Evolutionary conservation across 1,284 basidiomycete species (phyloP), one percentile per base, ranked within the genome.

Genomic region (Cerioporus squamosus): DNA sequence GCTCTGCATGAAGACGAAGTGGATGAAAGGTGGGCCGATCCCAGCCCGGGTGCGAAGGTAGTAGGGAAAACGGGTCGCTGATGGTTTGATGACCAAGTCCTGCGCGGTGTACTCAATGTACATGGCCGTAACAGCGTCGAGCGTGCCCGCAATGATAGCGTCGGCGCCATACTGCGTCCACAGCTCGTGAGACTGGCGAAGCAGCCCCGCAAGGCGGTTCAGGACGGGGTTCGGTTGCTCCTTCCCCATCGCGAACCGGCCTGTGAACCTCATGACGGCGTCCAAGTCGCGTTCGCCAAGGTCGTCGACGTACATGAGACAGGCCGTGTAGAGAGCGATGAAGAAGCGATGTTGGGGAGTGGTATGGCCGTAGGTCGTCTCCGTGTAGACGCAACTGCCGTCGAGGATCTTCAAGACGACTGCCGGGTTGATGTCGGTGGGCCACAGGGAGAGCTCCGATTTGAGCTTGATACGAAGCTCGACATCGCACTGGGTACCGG

Each of bases 301-400:
- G 46, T 64, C 63, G 52, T 64, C 63, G 43, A 58, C 50, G 42
- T 60, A 64, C 40, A 57, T 36, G 46, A 57, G 54, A 44, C 60
- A 61, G 3, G 60, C 63, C 5, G 57, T 60, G 57, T 59, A 64
- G 17, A 55, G 54, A 1, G 60, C 57, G 51, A 57, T 56, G 57
- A 55, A 61, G 47, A 39, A 49, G 38, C 53, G 55, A 48, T 61
- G 60, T n/a, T 59, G 49, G n/a, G 47, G 36, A 22, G 57, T 48
- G 1, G 49, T 54, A 46, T 64, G 63, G 9, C 29, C 51, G 50
- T 61, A 64, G 1, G 63, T 60, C 2, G 60, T 55, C 46, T 64
- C 63, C 1, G 47, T 36, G 31, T 57, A 58, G n/a, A 53, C 49
- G 31, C 58, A 58, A 42, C 49, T 46, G 14, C 55, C 59, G 23